Evolutionary conservation across 148 eudicot genomes (phyloP).

Genomic region (Amaranthus cruentus): DNA sequence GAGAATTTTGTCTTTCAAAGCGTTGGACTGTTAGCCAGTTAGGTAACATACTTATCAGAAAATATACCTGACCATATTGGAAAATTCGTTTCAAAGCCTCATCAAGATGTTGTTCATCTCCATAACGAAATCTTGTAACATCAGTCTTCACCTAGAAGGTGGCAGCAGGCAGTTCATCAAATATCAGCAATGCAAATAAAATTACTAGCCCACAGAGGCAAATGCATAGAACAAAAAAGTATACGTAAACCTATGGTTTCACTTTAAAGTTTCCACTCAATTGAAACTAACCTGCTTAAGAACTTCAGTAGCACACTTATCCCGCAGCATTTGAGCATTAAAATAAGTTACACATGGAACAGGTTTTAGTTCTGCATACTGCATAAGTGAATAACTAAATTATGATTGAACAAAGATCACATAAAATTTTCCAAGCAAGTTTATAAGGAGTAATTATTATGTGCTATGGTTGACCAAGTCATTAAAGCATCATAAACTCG

Average conservation of each 20-base stretch:
- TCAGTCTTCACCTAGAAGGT: constrained; percentile 72
- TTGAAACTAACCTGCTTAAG: constrained; percentile 67
- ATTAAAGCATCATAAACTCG: background rate
- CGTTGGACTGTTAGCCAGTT: no score
- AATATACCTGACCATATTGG: constrained; percentile 82
- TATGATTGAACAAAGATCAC: background rate
- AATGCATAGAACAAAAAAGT: background rate
- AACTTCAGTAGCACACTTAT: constrained; percentile 76
- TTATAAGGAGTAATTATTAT: background rate
- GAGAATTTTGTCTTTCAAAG: background rate
- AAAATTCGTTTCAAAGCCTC: constrained; percentile 95
- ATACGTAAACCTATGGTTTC: background rate
- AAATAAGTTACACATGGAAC: constrained; percentile 92
- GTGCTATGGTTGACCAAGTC: background rate
- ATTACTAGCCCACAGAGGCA: background rate
- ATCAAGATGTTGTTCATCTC: constrained; percentile 96
- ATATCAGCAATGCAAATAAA: constrained; percentile 8
- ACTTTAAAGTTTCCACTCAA: background rate
- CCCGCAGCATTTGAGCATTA: constrained; percentile 71
- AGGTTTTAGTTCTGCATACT: constrained; percentile 99
- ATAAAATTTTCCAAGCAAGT: background rate
- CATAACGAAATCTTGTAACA: constrained; percentile 91
- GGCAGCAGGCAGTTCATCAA: constrained; percentile 13
- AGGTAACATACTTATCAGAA: background rate
- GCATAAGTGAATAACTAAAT: constrained; percentile 22